These are phyloP conservation scores for Aureobasidium sp. DNA, from an alignment of 2,329 filamentous ascomycete species.

Conservation along the genomic window DNA sequence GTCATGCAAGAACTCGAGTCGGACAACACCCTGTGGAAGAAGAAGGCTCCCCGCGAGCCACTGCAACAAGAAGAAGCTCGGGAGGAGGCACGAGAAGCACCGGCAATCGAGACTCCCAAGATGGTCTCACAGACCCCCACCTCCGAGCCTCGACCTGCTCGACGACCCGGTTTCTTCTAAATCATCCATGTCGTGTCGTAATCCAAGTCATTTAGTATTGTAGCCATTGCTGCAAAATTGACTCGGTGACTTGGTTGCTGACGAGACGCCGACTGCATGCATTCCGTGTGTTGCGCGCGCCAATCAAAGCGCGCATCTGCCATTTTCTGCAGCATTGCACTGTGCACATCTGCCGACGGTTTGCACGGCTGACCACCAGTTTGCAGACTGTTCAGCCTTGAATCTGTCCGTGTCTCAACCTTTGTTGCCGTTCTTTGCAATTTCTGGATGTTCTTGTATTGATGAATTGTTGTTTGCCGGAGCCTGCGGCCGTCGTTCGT, in stretches of 20 bases:
- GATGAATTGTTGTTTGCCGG: background rate
- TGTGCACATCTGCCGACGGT: background rate
- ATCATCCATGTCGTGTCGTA: background rate
- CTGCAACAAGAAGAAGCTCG: background rate
- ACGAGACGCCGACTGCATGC: background rate
- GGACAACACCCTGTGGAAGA: conserved; percentile 11
- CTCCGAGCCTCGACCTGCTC: background rate
- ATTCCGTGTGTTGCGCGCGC: background rate
- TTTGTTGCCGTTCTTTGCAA: background rate
- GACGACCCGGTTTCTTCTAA: conserved; percentile 9
- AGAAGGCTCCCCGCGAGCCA: background rate
- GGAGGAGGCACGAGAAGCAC: background rate
- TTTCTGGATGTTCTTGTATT: background rate
- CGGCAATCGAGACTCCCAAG: background rate
- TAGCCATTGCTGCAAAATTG: background rate
- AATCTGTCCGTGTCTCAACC: background rate
- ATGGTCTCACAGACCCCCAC: background rate
- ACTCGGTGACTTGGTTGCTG: background rate
- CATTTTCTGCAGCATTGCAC: background rate
- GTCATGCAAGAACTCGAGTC: conserved; percentile 13
- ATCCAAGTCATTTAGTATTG: background rate
- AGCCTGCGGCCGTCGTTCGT: background rate
- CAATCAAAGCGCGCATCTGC: background rate
- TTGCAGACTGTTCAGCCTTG: background rate
- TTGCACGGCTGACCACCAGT: conserved; percentile 2